Evolutionary conservation across 768 basidiomycete genomes (phyloP), one percentile per base, ranked within the genome.

Genomic region (Punctularia strigosozonata): DNA sequence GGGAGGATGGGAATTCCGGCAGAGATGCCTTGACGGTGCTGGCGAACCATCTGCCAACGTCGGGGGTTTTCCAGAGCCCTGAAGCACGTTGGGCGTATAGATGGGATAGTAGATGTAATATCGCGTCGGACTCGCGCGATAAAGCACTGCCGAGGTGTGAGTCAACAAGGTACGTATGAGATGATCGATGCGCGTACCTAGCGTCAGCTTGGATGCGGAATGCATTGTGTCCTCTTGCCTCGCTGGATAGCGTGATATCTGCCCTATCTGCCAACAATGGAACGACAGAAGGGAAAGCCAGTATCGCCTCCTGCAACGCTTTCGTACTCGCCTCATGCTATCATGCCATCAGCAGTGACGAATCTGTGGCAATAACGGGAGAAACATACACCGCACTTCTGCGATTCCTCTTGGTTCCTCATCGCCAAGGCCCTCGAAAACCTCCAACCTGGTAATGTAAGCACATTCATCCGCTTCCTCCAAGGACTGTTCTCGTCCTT

Each of bases 231-330:
- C 64, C 55, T 12, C 82, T 63, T 8, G 87, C 65, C 2, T 71
- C 60, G 2, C 60, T 56, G 4, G 84, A 65, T 2, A 94, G 58
- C 4, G 64, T 52, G 3, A 81, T 71, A 14, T 91, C 89, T 6
- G 84, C 68, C 54, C 90, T 91, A 54, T 94, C 88, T 2, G 87
- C 86, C 1, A 97, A 60, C 4, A 92, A 65, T 0, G 82, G 80
- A 0, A 91, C 71, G 2, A 94, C 67, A 1, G 81, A 75, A 0
- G 94, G 94, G 57, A 87, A 97, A 1, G 70, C 69, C 5, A 69
- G 51, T 7, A 91, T 71, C 0, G 92, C 92, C 17, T 82, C 71
- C 37, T 67, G 65, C 25, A 98, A 63, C 0, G 82, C 86, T 19
- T 61, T 61, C 0, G 78, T 80, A 47, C 85, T 83, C 37, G 65